Evolutionary conservation across 2,329 filamentous ascomycete species (phyloP).

Genomic region (Thermothelomyces thermophilus): DNA sequence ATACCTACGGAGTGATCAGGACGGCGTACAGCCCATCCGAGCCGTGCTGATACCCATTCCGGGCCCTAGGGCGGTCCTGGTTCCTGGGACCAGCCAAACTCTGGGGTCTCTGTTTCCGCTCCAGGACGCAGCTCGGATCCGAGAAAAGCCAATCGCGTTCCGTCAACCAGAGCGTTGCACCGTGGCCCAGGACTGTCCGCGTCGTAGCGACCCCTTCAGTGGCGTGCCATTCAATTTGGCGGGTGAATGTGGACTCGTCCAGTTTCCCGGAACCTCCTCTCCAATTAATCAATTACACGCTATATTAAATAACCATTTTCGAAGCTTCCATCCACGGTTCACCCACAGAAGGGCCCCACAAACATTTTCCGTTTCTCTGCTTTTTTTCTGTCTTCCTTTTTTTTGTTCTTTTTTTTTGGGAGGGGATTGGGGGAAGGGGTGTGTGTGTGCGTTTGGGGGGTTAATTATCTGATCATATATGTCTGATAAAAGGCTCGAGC

Average conservation of each 20-base stretch:
- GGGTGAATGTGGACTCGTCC: conserved; percentile 17
- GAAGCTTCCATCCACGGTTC: background rate
- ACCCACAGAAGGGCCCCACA: background rate
- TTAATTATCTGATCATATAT: too few species aligned
- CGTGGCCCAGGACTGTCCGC: conserved; percentile 15
- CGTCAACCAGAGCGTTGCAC: conserved; percentile 3
- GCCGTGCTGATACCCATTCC: too few species aligned
- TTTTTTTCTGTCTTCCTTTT: too few species aligned
- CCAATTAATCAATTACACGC: conserved; percentile 10
- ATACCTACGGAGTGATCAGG: too few species aligned
- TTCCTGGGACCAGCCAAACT: conserved; percentile 15
- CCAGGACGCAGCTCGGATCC: conserved; percentile 7
- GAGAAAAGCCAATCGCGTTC: conserved; percentile 8
- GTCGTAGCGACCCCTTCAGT: conserved; percentile 13
- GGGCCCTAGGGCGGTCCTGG: conserved; percentile 17
- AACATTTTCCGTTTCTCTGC: background rate
- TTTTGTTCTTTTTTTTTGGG: too few species aligned
- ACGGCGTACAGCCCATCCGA: too few species aligned
- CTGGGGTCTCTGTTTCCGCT: conserved; percentile 3
- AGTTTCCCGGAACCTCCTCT: conserved; percentile 15
- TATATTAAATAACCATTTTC: too few species aligned
- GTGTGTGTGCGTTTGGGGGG: too few species aligned
- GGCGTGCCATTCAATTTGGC: conserved; percentile 18
- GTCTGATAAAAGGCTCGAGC: too few species aligned
- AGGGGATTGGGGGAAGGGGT: too few species aligned